phyloP scores from a whole-genome alignment of 2,329 filamentous ascomycete species.

The Mariannaea sp. region DNA sequence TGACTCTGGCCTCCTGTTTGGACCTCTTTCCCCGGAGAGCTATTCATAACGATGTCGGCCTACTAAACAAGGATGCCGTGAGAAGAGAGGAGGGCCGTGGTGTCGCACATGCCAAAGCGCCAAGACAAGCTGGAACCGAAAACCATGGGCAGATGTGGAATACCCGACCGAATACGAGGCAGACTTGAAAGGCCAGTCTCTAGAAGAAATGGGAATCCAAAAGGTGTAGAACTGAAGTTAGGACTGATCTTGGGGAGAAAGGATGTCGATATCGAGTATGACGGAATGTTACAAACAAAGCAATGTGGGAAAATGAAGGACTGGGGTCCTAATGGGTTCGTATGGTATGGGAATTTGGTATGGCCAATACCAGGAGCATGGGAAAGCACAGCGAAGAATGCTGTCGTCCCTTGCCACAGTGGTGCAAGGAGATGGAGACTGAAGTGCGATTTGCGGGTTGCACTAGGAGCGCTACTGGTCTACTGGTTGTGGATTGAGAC shows the following conservation, averaged over 20 bases:
- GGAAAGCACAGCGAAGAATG: background rate
- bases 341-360: background rate
- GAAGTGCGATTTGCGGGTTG: background rate
- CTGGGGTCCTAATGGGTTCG: background rate
- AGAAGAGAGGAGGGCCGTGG: slow-evolving; percentile 21
- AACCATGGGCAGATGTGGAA: background rate
- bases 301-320: background rate
- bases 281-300: background rate
- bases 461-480: too few species aligned
- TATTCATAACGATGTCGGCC: slow-evolving; percentile 36
- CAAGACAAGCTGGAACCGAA: slow-evolving; percentile 1
- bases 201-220: too few species aligned
- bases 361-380: background rate
- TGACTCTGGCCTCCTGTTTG: slow-evolving; percentile 8
- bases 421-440: background rate
- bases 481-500: too few species aligned
- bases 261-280: background rate
- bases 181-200: too few species aligned
- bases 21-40: slow-evolving; percentile 23
- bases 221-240: too few species aligned
- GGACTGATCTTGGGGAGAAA: too few species aligned
- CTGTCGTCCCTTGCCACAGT: background rate
- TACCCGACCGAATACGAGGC: background rate
- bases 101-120: slow-evolving; percentile 31
- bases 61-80: slow-evolving; percentile 16